Evolutionary conservation across 2,329 filamentous ascomycete species (phyloP), one percentile per base, ranked within the genome.

Genomic region (Colletotrichum sp.): DNA sequence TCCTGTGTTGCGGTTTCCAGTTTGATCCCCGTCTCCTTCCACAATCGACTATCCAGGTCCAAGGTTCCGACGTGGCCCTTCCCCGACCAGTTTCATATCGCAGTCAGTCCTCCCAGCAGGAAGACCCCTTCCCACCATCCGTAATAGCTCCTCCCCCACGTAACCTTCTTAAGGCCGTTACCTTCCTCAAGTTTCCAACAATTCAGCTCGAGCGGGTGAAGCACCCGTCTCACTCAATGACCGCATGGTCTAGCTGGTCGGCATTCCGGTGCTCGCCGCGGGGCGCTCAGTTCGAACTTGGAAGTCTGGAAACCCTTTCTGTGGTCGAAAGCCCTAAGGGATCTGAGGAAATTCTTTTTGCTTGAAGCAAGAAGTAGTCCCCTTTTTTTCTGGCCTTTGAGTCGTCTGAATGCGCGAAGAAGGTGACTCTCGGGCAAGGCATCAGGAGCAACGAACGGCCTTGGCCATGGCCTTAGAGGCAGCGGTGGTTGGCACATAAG

Each of bases 381-480:
- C 8, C 0, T 36, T 44, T 19, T 44, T 2, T 48, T 9, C 5
- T 48, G 9, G 5, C 39, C 6, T 48, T 22, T n/a, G 9, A n/a
- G 0, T 7, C 19, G 6, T 12, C 19, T 48, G 39, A n/a, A 48
- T n/a, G 5, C 19, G 39, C 6, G 9, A 6, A 44, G 0, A 12
- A 12, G 39, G 3, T 12, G 3, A n/a, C 39, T 48, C 39, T n/a
- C 19, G 39, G 39, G 3, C 9, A 48, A 48, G 39, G 3, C 39
- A 22, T 0, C 3, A 48, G 39, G 39, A 44, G 19, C 39, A 44
- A 44, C 36, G 36, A 44, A 11, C 36, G 8, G 16, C 36, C 0
- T 44, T n/a, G 8, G 36, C 1, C 16, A 11, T 11, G 34, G 8
- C 3, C 4, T 16, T 2, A 9, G 0, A 9, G 1, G 8, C 36